phyloP scores from a whole-genome alignment of 2,329 filamentous ascomycete species.

The Arthrobotrys musiformis region DNA sequence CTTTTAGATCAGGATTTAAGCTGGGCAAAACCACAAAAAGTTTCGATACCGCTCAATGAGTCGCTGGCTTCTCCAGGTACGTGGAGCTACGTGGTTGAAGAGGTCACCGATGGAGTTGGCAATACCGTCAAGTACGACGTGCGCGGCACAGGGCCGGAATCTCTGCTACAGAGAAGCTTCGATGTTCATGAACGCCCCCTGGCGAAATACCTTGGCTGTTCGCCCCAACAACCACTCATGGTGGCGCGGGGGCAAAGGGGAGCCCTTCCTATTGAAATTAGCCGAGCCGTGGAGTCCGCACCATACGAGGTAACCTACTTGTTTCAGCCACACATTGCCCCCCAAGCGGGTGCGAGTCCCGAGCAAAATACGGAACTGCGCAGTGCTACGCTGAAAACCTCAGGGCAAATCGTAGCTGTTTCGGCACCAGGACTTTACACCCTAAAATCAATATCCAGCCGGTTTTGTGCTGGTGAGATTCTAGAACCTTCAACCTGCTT shows the following conservation, averaged over 20 bases:
- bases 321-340: constrained; percentile 79
- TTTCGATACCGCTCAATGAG: constrained; percentile 88
- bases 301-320: constrained; percentile 81
- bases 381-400: constrained; percentile 59
- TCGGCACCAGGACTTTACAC: constrained; percentile 86
- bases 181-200: constrained; percentile 86
- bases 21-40: constrained; percentile 80
- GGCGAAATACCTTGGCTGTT: constrained; percentile 77
- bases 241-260: constrained; percentile 78
- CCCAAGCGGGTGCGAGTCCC: constrained; percentile 58
- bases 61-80: constrained; percentile 80
- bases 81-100: constrained; percentile 91
- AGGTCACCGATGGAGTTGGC: constrained; percentile 89
- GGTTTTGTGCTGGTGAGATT: constrained; percentile 86
- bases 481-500: constrained; percentile 94
- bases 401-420: constrained; percentile 65
- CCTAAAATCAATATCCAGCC: constrained; percentile 79
- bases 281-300: constrained; percentile 66
- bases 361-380: constrained; percentile 65
- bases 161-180: constrained; percentile 77
- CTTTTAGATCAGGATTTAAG: constrained; percentile 74
- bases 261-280: constrained; percentile 60
- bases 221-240: constrained; percentile 81
- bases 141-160: constrained; percentile 65
- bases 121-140: constrained; percentile 82